A percentile compares a stretch with the other conserved stretches of the same genome.
phyloP scores from a whole-genome alignment of 352 stramenopile species.

The Phytophthora ramorum region DNA sequence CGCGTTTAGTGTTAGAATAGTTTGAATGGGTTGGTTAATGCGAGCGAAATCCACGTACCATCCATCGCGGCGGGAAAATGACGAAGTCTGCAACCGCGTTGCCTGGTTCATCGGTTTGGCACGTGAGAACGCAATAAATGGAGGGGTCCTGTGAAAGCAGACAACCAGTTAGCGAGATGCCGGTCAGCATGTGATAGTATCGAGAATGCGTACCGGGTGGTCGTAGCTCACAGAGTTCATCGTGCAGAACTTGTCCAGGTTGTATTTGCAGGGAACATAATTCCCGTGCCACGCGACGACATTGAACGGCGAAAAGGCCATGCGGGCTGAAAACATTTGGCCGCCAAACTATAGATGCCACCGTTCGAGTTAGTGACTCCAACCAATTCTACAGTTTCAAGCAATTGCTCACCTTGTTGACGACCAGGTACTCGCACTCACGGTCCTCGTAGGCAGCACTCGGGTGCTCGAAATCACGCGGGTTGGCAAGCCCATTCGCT shows the following conservation, averaged over 20 bases:
- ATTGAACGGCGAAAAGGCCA: slow-evolving; percentile 94
- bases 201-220: slow-evolving; percentile 71
- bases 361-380: neutral
- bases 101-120: slow-evolving; percentile 91
- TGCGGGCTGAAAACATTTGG: slow-evolving; percentile 86
- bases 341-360: slow-evolving; percentile 75
- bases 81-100: slow-evolving; percentile 97
- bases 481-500: slow-evolving; percentile 96
- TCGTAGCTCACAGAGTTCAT: slow-evolving; percentile 97
- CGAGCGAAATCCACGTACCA: slow-evolving; percentile 55
- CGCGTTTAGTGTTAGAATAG: neutral
- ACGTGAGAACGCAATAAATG: slow-evolving; percentile 98
- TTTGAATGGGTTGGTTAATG: neutral
- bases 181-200: neutral
- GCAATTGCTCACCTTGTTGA: slow-evolving; percentile 65
- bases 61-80: slow-evolving; percentile 97
- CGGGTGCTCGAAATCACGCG: slow-evolving; percentile 94
- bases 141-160: slow-evolving; percentile 82
- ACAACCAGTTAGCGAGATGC: neutral
- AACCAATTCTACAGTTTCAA: neutral
- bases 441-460: slow-evolving; percentile 91
- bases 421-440: slow-evolving; percentile 72
- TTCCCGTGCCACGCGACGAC: slow-evolving; percentile 99
- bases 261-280: slow-evolving; percentile 98
- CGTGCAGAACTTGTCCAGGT: slow-evolving; percentile 94